Conservation (phyloP, 495 filamentous ascomycete genomes). For the Neurospora intermedia region DNA sequence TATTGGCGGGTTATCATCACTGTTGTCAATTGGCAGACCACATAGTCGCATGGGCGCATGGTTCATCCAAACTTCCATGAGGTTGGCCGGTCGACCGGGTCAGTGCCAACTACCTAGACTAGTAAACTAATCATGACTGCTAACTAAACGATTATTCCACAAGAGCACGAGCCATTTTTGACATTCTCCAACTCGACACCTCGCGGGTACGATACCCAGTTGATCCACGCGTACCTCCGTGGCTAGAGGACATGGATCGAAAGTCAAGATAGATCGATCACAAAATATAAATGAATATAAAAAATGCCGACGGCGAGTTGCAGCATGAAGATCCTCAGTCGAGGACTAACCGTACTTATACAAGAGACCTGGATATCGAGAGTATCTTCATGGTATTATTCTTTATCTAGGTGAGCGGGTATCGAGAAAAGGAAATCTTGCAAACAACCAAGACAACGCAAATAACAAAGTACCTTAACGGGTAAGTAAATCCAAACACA, state of each 20-base stretch:
- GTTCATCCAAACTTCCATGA: background rate
- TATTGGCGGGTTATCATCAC: background rate
- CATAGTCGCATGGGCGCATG: background rate
- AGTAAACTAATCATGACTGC: too few relatives aligned
- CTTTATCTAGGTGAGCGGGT: background rate
- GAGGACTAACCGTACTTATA: too few relatives aligned
- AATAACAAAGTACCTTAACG: background rate
- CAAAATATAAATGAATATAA: background rate
- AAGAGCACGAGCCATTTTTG: background rate
- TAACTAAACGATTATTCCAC: background rate
- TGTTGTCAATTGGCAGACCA: background rate
- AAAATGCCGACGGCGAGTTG: background rate
- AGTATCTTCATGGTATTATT: background rate
- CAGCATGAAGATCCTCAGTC: background rate
- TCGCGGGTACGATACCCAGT: background rate
- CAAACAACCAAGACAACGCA: background rate
- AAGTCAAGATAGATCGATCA: too few relatives aligned
- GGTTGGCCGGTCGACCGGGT: background rate
- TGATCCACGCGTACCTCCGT: background rate
- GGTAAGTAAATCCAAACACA: background rate
- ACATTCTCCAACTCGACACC: background rate
- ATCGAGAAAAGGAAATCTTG: background rate
- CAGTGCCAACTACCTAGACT: background rate
- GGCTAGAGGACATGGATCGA: background rate
- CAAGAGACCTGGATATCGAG: too few relatives aligned